Conservation (phyloP, 257 asterid genomes). For the Przewalskia tangutica region DNA sequence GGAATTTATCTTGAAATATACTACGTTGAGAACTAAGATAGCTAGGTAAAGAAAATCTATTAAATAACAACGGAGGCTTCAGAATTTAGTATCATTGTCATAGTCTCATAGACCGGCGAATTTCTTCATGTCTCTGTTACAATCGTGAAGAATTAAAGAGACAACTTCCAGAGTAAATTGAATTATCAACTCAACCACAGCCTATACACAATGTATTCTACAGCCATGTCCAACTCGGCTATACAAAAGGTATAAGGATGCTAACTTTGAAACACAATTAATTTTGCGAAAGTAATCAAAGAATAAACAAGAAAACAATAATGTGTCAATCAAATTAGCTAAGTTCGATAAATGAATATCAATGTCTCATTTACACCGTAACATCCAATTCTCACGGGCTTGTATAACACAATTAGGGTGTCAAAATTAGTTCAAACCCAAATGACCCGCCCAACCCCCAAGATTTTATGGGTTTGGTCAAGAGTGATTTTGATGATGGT, state of each 20-base stretch:
- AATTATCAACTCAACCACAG: not conserved
- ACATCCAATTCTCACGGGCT: not conserved
- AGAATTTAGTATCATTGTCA: not conserved
- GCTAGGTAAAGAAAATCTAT: not conserved
- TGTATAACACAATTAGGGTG: not conserved
- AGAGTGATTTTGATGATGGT: too few species aligned
- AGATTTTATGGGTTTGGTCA: too few species aligned
- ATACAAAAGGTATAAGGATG: not conserved
- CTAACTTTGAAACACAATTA: not conserved
- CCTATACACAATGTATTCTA: not conserved
- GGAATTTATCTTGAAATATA: not conserved
- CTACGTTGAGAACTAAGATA: not conserved
- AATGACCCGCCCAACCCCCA: too few species aligned
- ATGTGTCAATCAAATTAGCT: not conserved
- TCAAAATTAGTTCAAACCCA: too few species aligned
- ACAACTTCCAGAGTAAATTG: not conserved
- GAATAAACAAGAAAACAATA: not conserved
- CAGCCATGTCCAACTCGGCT: not conserved
- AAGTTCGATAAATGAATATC: not conserved
- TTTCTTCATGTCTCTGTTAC: too few species aligned
- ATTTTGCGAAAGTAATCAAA: not conserved
- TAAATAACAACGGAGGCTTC: not conserved
- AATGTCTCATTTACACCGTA: not conserved
- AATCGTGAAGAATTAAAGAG: not conserved
- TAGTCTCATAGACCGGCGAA: not conserved